Evolutionary conservation across 179 eudicot genomes (phyloP).

Genomic region (Silene coronaria): DNA sequence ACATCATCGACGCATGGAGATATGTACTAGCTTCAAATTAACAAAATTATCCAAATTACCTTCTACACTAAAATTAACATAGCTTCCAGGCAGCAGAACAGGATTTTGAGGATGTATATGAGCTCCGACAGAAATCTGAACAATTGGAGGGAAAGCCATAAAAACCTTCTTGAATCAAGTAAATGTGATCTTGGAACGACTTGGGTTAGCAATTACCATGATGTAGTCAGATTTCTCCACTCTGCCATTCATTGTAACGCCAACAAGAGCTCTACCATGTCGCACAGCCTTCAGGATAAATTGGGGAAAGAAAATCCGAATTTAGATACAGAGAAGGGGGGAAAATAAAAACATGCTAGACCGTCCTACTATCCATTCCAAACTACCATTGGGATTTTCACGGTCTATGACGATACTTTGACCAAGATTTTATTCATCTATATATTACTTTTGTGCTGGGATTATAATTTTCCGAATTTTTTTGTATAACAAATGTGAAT

Average conservation of each 20-base stretch:
- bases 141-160: not conserved
- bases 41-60: constrained; percentile 28
- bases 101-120: constrained; percentile 70
- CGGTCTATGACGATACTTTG: too few relatives aligned
- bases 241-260: constrained; percentile 40
- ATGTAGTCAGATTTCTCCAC: constrained; percentile 60
- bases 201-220: constrained; percentile 37
- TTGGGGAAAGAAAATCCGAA: not conserved
- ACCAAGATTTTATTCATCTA: too few relatives aligned
- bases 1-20: not conserved
- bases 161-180: not conserved
- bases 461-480: too few relatives aligned
- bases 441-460: too few relatives aligned
- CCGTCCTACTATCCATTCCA: too few relatives aligned
- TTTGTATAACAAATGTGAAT: too few relatives aligned
- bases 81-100: constrained; percentile 45
- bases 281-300: constrained; percentile 42
- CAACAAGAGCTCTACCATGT: constrained; percentile 69
- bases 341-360: not conserved
- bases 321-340: not conserved
- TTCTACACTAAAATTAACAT: constrained; percentile 55
- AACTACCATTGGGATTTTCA: too few relatives aligned
- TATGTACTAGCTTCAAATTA: not conserved
- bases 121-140: constrained; percentile 68
- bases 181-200: not conserved